A percentile compares a stretch with the other conserved stretches of the same genome.
phyloP scores from a whole-genome alignment of 805 yeast species.

The Schizosaccharomyces japonicus region DNA sequence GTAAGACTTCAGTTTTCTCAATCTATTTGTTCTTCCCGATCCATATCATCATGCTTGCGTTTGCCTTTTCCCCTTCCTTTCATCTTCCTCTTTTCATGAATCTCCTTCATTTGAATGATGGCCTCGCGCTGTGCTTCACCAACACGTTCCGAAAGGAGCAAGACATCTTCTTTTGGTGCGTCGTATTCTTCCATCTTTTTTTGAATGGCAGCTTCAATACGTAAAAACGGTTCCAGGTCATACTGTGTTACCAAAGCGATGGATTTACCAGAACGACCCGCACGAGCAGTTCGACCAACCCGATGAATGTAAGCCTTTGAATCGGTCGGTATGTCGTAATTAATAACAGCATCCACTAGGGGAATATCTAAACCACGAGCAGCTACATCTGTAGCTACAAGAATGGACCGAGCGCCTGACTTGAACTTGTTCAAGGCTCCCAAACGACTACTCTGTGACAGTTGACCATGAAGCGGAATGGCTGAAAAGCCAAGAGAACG shows the following conservation, averaged over 20 bases:
- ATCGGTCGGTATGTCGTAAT: slow-evolving; percentile 89
- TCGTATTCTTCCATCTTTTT: slow-evolving; percentile 67
- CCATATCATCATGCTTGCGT: slow-evolving; percentile 24
- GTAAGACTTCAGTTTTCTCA: neutral
- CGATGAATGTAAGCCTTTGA: slow-evolving; percentile 97
- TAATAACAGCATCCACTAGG: slow-evolving; percentile 87
- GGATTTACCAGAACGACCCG: slow-evolving; percentile 73
- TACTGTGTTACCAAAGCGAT: slow-evolving; percentile 80
- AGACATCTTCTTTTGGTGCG: slow-evolving; percentile 52
- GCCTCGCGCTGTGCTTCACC: slow-evolving; percentile 85
- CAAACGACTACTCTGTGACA: slow-evolving; percentile 60
- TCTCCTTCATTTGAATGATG: slow-evolving; percentile 50
- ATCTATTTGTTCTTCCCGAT: slow-evolving; percentile 19
- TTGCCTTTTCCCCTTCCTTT: slow-evolving; percentile 18
- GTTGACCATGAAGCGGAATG: slow-evolving; percentile 82
- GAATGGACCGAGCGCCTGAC: slow-evolving; percentile 69
- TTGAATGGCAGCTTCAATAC: slow-evolving; percentile 71
- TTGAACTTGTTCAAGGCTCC: slow-evolving; percentile 88
- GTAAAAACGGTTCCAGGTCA: slow-evolving; percentile 64
- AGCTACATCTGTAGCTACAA: slow-evolving; percentile 98
- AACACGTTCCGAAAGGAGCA: slow-evolving; percentile 60
- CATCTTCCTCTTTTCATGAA: slow-evolving; percentile 17
- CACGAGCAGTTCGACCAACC: slow-evolving; percentile 91
- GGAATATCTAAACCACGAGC: slow-evolving; percentile 99
- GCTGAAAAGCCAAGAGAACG: slow-evolving; percentile 68